These are phyloP conservation scores for Cenchrus americanus DNA, from an alignment of 176 grass and related monocot genomes.

Conservation along the genomic window DNA sequence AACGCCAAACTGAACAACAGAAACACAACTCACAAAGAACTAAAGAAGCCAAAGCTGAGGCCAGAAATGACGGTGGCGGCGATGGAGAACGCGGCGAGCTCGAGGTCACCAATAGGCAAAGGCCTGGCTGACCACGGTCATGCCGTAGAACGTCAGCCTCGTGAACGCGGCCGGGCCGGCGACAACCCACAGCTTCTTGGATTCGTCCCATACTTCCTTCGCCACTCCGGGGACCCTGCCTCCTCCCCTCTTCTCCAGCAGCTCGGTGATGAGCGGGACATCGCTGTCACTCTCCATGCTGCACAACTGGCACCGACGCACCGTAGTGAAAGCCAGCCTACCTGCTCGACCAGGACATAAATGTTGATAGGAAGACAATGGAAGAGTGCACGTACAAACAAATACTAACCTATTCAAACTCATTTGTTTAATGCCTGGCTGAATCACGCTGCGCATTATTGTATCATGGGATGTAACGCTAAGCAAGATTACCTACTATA, in stretches of 20 bases:
- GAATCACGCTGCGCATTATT: not conserved
- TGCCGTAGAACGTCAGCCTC: constrained; percentile 39
- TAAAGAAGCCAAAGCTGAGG: constrained; percentile 57
- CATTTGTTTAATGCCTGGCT: not conserved
- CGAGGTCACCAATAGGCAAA: constrained; percentile 57
- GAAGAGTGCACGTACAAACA: not conserved
- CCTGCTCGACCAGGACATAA: not conserved
- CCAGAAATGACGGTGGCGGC: constrained; percentile 49
- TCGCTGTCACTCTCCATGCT: constrained; percentile 26
- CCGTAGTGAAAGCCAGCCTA: not conserved
- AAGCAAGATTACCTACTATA: too few species aligned
- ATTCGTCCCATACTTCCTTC: constrained; percentile 26
- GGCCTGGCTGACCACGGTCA: constrained; percentile 53
- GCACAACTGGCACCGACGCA: not conserved
- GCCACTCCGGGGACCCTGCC: not conserved
- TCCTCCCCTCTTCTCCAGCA: not conserved
- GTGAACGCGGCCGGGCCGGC: constrained; percentile 38
- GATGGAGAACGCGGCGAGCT: constrained; percentile 73
- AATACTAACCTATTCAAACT: not conserved
- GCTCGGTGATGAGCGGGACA: constrained; percentile 20
- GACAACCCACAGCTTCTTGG: constrained; percentile 45
- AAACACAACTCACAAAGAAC: constrained; percentile 32
- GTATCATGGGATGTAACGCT: too few species aligned
- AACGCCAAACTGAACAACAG: not conserved
- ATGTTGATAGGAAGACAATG: not conserved